These are phyloP conservation scores for Cutaneotrichosporon mucoides DNA, from an alignment of 1,284 basidiomycete genomes.

Conservation along the genomic window DNA sequence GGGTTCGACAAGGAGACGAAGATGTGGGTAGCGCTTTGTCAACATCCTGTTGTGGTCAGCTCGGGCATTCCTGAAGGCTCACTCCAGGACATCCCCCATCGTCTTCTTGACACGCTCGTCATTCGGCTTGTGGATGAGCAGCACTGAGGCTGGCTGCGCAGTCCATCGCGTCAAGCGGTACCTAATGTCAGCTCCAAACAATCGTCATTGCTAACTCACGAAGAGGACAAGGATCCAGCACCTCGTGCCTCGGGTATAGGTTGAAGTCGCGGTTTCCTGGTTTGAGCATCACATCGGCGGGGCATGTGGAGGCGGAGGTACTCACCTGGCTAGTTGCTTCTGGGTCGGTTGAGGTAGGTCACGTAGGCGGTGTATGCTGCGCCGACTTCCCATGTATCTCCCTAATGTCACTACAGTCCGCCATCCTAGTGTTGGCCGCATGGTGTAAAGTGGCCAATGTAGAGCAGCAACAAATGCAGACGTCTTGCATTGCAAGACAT, in stretches of 20 bases:
- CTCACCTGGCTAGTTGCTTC: constrained; percentile 21
- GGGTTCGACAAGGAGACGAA: constrained; percentile 39
- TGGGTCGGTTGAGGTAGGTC: constrained; percentile 25
- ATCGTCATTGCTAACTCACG: background rate
- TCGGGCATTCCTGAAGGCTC: constrained; percentile 41
- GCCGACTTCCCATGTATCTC: background rate
- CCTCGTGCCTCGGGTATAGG: constrained; percentile 1
- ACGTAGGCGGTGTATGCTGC: constrained; percentile 26
- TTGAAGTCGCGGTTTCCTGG: constrained; percentile 12
- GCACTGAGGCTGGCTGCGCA: constrained; percentile 42
- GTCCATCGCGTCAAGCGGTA: constrained; percentile 38
- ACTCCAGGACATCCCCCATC: constrained; percentile 48
- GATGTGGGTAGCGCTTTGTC: constrained; percentile 25
- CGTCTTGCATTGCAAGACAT: background rate
- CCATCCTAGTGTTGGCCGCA: background rate
- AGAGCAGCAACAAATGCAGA: background rate
- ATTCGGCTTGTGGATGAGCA: constrained; percentile 53
- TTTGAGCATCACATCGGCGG: constrained; percentile 10
- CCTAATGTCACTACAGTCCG: background rate
- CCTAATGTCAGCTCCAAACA: constrained; percentile 8
- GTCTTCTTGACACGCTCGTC: constrained; percentile 50
- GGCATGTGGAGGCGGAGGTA: constrained; percentile 11
- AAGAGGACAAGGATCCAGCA: background rate
- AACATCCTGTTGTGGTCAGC: constrained; percentile 26
- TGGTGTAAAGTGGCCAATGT: background rate